Evolutionary conservation across 148 eudicot genomes (phyloP), one percentile per base, ranked within the genome.

Genomic region (Pouteria glomerata): DNA sequence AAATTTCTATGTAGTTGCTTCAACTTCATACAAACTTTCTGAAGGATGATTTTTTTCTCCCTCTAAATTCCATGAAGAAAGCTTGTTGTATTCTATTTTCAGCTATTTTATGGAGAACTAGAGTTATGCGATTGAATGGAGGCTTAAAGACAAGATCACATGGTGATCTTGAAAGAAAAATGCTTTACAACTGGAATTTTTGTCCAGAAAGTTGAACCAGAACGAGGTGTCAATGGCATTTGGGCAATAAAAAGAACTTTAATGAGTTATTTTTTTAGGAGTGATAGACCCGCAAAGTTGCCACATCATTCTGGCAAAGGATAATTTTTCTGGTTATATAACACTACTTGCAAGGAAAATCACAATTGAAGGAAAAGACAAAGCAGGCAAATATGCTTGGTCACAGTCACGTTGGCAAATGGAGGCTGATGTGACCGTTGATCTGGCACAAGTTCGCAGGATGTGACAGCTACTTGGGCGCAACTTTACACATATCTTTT

Each of bases 1-100:
- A 33, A 65, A 52, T 33, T 65, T 52, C 53, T 18, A 65, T 4
- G 44, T 63, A 12, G 19, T 65, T 42, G 69, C 34, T 63, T 35
- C 29, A 27, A 37, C 69, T 66, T 15, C 13, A 27, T 18, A 66
- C 30, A 50, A 21, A 4, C 1, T 11, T n/a, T n/a, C n/a, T n/a
- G n/a, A n/a, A n/a, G 2, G 19, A 50, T 50, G 1, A 2, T 16
- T n/a, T 16, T 50, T 24, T 12, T 2, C 23, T 29, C 18, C 30
- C 62, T 57, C 8, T 29, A 18, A 24, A 50, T 35, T 19, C 39
- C 34, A 3, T 19, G 1, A 63, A 13, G 16, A 63, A 63, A 14
- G 51, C 51, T 63, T 19, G 11, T 33, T 63, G 27, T 23, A 63
- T 63, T 37, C 24, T 62, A 0, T 37, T 2, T 39, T 63, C 41